Conservation (phyloP, 257 asterid species). For the Nicotiana benthamiana region DNA sequence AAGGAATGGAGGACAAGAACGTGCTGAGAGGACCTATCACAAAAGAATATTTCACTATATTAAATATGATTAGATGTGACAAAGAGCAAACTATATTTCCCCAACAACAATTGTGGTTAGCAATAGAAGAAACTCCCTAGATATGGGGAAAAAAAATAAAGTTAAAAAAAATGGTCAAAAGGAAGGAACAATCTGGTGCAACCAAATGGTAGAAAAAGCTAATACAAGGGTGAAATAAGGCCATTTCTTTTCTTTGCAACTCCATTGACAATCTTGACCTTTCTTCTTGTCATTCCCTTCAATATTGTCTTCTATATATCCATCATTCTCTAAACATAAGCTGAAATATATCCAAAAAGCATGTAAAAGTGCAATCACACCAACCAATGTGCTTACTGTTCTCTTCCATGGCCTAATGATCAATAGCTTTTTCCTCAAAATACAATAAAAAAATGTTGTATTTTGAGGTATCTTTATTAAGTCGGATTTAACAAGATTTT, state of each 20-base stretch:
- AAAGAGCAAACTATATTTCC: no score
- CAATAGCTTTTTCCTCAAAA: background rate
- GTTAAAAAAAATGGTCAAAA: background rate
- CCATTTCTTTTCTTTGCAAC: background rate
- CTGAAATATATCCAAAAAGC: slow-evolving; percentile 15
- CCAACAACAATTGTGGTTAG: no score
- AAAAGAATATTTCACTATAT: no score
- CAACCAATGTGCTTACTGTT: slow-evolving; percentile 7
- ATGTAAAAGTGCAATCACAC: slow-evolving; percentile 18
- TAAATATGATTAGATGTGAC: no score
- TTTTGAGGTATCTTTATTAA: background rate
- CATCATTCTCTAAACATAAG: slow-evolving; percentile 1
- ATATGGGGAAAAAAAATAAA: background rate
- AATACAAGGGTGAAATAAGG: slow-evolving; percentile 17
- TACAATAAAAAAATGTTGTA: background rate
- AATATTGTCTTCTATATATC: background rate
- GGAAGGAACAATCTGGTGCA: slow-evolving; percentile 12
- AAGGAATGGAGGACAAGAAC: no score
- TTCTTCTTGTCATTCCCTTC: slow-evolving; percentile 2
- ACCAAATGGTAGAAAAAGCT: slow-evolving; percentile 29
- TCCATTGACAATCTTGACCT: background rate
- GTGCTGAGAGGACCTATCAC: no score
- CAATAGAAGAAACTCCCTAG: no score
- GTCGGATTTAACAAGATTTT: slow-evolving; percentile 7
- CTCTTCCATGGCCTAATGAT: slow-evolving; percentile 14